Evolutionary conservation across 2,329 filamentous ascomycete species (phyloP).

Genomic region (Arachnopeziza araneosa): DNA sequence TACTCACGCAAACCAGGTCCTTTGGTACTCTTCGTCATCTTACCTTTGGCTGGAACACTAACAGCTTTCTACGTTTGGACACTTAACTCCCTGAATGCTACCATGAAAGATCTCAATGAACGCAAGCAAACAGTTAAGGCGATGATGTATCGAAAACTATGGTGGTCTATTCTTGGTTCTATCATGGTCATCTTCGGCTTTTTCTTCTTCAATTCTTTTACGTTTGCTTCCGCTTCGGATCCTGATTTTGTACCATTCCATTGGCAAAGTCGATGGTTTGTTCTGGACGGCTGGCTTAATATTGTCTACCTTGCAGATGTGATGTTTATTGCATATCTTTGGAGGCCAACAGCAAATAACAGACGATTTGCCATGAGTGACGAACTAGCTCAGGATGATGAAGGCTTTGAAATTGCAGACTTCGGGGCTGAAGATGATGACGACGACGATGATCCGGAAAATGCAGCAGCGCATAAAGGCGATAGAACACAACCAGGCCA

Average conservation of each 20-base stretch:
- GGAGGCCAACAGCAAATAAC: conserved; percentile 95
- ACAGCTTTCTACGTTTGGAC: conserved; percentile 99
- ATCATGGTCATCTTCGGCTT: conserved; percentile 96
- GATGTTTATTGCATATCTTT: conserved; percentile 87
- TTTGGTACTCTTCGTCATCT: conserved; percentile 84
- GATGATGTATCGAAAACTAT: conserved; percentile 94
- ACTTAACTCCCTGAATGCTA: conserved; percentile 86
- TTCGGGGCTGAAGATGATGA: conserved; percentile 70
- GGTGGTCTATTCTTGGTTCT: conserved; percentile 92
- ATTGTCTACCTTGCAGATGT: conserved; percentile 94
- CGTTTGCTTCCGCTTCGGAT: conserved; percentile 78
- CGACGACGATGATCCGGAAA: conserved; percentile 52
- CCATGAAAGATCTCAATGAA: conserved; percentile 92
- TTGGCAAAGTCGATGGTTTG: conserved; percentile 97
- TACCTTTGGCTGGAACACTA: conserved; percentile 84
- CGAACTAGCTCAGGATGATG: conserved; percentile 96
- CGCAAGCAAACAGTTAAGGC: conserved; percentile 92
- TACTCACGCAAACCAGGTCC: conserved; percentile 50
- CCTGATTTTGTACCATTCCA: conserved; percentile 92
- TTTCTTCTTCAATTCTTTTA: conserved; percentile 97
- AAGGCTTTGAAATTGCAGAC: conserved; percentile 94
- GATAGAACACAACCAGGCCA: conserved; percentile 37
- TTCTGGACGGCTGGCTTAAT: conserved; percentile 96
- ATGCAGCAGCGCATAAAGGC: conserved; percentile 37
- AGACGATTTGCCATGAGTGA: conserved; percentile 98